These are phyloP conservation scores for Trametes villosa DNA, from an alignment of 768 basidiomycete species.

Conservation along the genomic window DNA sequence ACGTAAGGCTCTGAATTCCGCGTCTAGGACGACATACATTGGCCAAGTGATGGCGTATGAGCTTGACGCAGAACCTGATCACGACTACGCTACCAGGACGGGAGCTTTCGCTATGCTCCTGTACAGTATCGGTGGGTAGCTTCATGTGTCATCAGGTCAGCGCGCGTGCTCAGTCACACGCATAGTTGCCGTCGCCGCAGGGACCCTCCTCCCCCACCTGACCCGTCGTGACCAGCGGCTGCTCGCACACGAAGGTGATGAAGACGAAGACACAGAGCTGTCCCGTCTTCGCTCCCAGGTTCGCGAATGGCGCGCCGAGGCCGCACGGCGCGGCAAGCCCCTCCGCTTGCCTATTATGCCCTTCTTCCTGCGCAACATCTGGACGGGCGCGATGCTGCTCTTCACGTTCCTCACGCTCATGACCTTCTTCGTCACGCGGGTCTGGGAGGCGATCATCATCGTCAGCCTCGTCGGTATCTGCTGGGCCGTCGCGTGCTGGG, in stretches of 20 bases:
- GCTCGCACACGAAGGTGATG: slow-evolving; percentile 69
- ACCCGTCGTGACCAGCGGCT: slow-evolving; percentile 82
- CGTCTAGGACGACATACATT: slow-evolving; percentile 82
- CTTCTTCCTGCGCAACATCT: slow-evolving; percentile 90
- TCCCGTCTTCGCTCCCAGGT: slow-evolving; percentile 72
- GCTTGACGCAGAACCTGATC: slow-evolving; percentile 70
- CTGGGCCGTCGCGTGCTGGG: slow-evolving; percentile 99
- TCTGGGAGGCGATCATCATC: slow-evolving; percentile 77
- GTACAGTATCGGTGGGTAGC: slow-evolving; percentile 78
- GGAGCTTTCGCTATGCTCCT: slow-evolving; percentile 90
- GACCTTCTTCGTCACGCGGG: slow-evolving; percentile 86
- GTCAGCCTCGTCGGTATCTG: slow-evolving; percentile 89
- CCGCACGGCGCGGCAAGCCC: slow-evolving; percentile 71
- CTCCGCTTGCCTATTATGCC: slow-evolving; percentile 86
- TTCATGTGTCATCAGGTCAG: background rate
- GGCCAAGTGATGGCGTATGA: slow-evolving; percentile 93
- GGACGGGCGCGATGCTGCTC: slow-evolving; percentile 84
- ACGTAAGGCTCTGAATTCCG: slow-evolving; percentile 10
- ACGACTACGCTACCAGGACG: slow-evolving; percentile 80
- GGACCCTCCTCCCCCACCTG: slow-evolving; percentile 79
- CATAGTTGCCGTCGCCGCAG: slow-evolving; percentile 84
- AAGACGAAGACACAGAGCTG: slow-evolving; percentile 76
- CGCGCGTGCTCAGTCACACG: slow-evolving; percentile 13
- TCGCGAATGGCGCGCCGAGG: slow-evolving; percentile 83
- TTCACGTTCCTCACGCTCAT: slow-evolving; percentile 81